Percentiles rank a stretch among this genome's conserved stretches.
Conservation (phyloP, 1,139 yeast genomes). For the Taphrina flavorubra region DNA sequence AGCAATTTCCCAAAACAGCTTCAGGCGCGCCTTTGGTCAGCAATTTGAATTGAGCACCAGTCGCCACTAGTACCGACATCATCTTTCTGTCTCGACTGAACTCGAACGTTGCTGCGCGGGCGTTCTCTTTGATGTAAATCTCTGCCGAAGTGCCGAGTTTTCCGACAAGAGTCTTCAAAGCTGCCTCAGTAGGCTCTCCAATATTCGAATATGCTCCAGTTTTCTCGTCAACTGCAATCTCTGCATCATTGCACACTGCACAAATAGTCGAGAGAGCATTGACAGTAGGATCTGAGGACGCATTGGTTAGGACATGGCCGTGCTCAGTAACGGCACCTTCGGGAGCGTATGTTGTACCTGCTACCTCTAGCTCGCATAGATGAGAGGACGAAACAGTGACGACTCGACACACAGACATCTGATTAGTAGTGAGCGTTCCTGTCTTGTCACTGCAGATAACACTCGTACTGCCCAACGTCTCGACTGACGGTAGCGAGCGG, state of each 20-base stretch:
- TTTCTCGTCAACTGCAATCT: slow-evolving; percentile 48
- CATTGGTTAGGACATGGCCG: slow-evolving; percentile 49
- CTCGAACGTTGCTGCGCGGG: slow-evolving; percentile 49
- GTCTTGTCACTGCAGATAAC: slow-evolving; percentile 75
- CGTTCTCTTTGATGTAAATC: slow-evolving; percentile 32
- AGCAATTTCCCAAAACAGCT: slow-evolving; percentile 51
- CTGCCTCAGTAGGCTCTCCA: slow-evolving; percentile 55
- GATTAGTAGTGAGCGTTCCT: slow-evolving; percentile 65
- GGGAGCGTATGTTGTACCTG: slow-evolving; percentile 55
- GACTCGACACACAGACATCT: slow-evolving; percentile 51
- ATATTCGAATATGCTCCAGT: slow-evolving; percentile 48
- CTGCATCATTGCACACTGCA: slow-evolving; percentile 53
- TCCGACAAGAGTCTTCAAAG: slow-evolving; percentile 50
- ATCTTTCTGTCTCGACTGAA: slow-evolving; percentile 59
- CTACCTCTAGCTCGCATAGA: slow-evolving; percentile 56
- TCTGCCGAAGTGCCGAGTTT: slow-evolving; percentile 46
- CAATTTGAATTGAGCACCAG: slow-evolving; percentile 49
- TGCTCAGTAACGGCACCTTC: slow-evolving; percentile 54
- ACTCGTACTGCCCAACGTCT: slow-evolving; percentile 53
- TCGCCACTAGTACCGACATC: slow-evolving; percentile 58
- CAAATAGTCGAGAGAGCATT: slow-evolving; percentile 47
- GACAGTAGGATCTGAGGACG: slow-evolving; percentile 51
- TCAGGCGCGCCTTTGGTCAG: slow-evolving; percentile 65
- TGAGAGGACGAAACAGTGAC: slow-evolving; percentile 56
- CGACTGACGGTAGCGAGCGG: slow-evolving; percentile 55